Percentiles rank a stretch among this genome's conserved stretches.
phyloP scores from a whole-genome alignment of 1,284 basidiomycete species.

The Tetrapyrgos nigripes region DNA sequence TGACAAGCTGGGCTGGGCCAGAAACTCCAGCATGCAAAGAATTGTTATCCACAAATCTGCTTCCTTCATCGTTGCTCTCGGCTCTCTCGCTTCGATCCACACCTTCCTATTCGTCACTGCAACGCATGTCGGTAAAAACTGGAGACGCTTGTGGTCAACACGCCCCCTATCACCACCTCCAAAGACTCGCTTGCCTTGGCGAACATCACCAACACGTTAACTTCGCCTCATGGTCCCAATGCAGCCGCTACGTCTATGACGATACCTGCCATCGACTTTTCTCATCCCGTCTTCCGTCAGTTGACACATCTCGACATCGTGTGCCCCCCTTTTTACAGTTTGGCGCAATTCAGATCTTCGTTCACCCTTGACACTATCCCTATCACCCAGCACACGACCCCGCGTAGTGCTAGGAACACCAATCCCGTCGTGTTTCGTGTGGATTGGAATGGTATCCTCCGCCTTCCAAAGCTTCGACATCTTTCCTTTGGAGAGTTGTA shows the following conservation, averaged over 20 bases:
- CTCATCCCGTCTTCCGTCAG: constrained; percentile 25
- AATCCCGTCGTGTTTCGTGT: constrained; percentile 6
- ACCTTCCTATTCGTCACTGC: constrained; percentile 4
- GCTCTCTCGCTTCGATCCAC: not conserved
- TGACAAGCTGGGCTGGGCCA: constrained; percentile 31
- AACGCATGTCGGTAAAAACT: constrained; percentile 1
- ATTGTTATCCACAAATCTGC: constrained; percentile 8
- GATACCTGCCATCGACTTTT: constrained; percentile 11
- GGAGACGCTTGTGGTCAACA: not conserved
- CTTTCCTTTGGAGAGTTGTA: constrained; percentile 29
- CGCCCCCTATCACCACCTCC: not conserved
- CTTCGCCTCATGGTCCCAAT: not conserved
- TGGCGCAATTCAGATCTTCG: not conserved
- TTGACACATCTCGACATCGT: constrained; percentile 41
- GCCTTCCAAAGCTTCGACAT: constrained; percentile 37
- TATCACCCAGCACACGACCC: not conserved
- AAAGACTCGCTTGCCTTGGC: not conserved
- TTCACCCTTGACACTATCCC: not conserved
- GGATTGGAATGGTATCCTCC: constrained; percentile 31
- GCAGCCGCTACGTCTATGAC: not conserved
- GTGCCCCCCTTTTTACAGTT: constrained; percentile 22
- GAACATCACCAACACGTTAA: not conserved
- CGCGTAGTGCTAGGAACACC: not conserved
- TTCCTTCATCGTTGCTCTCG: not conserved
- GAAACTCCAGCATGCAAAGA: constrained; percentile 13